These are phyloP conservation scores for Neobulgaria alba DNA, from an alignment of 2,329 filamentous ascomycete species.

Conservation along the genomic window DNA sequence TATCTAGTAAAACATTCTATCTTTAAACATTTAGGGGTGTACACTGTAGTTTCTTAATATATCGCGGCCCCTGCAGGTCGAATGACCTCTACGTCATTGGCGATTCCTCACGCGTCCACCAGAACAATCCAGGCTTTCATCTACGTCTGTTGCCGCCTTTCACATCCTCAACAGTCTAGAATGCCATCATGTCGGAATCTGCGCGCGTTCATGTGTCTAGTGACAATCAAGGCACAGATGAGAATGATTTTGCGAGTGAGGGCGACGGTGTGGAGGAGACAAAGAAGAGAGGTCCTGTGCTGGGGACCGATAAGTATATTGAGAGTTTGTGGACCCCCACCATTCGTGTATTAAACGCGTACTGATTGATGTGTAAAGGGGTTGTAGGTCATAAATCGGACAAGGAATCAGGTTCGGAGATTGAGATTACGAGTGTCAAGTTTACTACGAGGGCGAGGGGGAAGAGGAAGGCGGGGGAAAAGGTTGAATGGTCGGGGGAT, in stretches of 20 bases:
- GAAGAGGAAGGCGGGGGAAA: slow-evolving; percentile 26
- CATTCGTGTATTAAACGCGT: not conserved
- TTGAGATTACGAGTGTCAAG: slow-evolving; percentile 1
- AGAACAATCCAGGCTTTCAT: too few species aligned
- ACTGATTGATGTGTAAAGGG: slow-evolving; percentile 15
- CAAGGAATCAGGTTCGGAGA: slow-evolving; percentile 16
- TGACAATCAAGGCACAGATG: slow-evolving; percentile 13
- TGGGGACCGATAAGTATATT: slow-evolving; percentile 22
- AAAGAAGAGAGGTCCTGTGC: not conserved
- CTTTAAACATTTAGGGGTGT: too few species aligned
- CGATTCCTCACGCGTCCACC: too few species aligned
- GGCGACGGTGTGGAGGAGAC: slow-evolving; percentile 3
- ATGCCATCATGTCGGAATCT: slow-evolving; percentile 12
- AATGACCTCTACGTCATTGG: too few species aligned
- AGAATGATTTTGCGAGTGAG: too few species aligned
- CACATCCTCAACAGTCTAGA: too few species aligned
- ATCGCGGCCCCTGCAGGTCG: too few species aligned
- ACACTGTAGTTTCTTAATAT: too few species aligned
- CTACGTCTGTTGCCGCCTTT: too few species aligned
- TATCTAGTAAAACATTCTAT: too few species aligned
- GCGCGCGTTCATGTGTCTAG: slow-evolving; percentile 4
- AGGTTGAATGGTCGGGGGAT: slow-evolving; percentile 44
- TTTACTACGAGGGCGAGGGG: slow-evolving; percentile 9
- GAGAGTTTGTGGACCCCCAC: slow-evolving; percentile 12
- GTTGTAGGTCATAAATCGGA: slow-evolving; percentile 12